Conservation (phyloP, 805 yeast species). For the Spathaspora arborariae region DNA sequence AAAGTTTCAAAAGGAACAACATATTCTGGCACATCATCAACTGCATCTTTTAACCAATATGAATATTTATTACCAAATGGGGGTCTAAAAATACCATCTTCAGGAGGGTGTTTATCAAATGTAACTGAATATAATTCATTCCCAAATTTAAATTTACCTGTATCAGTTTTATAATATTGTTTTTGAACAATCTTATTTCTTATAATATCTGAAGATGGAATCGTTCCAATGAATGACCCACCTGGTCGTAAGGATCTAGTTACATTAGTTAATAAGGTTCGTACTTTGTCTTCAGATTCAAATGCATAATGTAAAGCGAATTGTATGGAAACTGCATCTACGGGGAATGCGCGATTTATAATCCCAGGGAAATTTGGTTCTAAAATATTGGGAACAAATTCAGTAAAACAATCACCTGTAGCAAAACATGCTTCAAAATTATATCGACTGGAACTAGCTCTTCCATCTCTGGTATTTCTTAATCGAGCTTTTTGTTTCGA, state of each 20-base stretch:
- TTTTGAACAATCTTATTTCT: conserved; percentile 55
- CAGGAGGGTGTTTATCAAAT: conserved; percentile 77
- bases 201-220: conserved; percentile 86
- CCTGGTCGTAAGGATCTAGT: conserved; percentile 73
- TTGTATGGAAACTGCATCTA: conserved; percentile 85
- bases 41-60: conserved; percentile 85
- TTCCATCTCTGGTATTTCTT: conserved; percentile 17
- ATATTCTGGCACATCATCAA: conserved; percentile 93
- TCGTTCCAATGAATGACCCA: conserved; percentile 89
- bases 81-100: conserved; percentile 64
- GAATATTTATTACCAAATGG: conserved; percentile 83
- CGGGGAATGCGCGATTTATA: conserved; percentile 65
- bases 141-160: conserved; percentile 60
- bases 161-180: conserved; percentile 19
- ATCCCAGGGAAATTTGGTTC: conserved; percentile 57
- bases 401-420: conserved; percentile 88
- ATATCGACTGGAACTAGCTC: conserved; percentile 38
- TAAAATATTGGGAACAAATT: conserved; percentile 63
- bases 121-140: conserved; percentile 78
- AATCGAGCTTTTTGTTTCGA: conserved; percentile 45
- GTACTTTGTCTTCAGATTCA: conserved; percentile 76
- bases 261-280: conserved; percentile 69
- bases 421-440: conserved; percentile 81
- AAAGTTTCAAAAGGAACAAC: conserved; percentile 92
- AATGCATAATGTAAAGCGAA: conserved; percentile 95